Conservation (phyloP, 192 early-diverging fungal genomes). For the Linderina pennispora region DNA sequence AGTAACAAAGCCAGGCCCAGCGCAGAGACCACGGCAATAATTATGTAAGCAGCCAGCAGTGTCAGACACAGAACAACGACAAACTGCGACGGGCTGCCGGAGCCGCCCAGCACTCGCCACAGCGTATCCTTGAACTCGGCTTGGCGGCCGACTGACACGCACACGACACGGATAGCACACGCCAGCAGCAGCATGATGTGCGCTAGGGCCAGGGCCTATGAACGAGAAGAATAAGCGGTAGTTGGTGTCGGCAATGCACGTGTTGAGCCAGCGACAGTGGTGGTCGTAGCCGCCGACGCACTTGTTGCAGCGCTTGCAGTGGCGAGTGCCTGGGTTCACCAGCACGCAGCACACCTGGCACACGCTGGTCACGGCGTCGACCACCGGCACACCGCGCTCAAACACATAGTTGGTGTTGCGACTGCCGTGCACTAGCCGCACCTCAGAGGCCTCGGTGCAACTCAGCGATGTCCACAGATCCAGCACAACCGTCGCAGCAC, state of each 20-base stretch:
- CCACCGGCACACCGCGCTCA: constrained; percentile 32
- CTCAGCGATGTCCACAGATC: constrained; percentile 12
- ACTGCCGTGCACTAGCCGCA: constrained; percentile 1
- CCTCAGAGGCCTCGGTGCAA: constrained; percentile 27
- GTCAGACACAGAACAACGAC: constrained; percentile 9
- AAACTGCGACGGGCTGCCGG: neutral
- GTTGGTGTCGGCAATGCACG: constrained; percentile 36
- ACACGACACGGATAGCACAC: constrained; percentile 9
- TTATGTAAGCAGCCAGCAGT: constrained; percentile 16
- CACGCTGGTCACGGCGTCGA: constrained; percentile 13
- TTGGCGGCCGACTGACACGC: constrained; percentile 6
- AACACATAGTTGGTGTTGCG: constrained; percentile 31
- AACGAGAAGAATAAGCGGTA: constrained; percentile 27
- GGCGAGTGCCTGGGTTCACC: constrained; percentile 16
- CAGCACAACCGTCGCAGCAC: constrained; percentile 7
- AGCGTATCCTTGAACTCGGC: constrained; percentile 11
- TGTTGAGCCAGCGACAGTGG: constrained; percentile 44
- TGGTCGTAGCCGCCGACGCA: constrained; percentile 46
- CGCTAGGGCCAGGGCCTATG: constrained; percentile 8
- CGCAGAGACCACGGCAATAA: constrained; percentile 14
- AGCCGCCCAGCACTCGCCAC: constrained; percentile 11
- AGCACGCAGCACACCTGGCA: constrained; percentile 24
- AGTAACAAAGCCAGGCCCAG: constrained; percentile 27
- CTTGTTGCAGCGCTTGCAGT: constrained; percentile 47
- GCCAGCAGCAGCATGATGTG: constrained; percentile 20